Evolutionary conservation across 2,329 filamentous ascomycete species (phyloP).

Genomic region (Hymenoscyphus salicellus): DNA sequence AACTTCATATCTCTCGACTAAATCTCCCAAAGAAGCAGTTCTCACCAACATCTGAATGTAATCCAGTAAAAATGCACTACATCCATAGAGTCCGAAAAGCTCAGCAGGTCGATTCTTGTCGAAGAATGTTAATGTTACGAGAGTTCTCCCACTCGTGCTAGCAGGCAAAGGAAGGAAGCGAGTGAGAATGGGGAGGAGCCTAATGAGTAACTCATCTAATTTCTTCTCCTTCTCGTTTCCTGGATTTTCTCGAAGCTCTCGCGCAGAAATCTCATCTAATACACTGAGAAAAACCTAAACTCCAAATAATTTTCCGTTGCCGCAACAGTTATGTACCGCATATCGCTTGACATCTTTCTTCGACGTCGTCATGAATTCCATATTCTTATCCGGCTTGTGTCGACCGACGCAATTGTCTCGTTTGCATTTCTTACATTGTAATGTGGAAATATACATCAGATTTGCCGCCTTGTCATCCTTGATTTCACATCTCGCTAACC

Average conservation of each 20-base stretch:
- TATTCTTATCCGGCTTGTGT: background rate
- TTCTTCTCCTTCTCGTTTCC: background rate
- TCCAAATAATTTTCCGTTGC: background rate
- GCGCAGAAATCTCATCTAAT: background rate
- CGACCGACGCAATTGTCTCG: background rate
- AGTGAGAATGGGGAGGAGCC: background rate
- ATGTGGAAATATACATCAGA: background rate
- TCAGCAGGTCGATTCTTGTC: background rate
- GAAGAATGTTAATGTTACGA: background rate
- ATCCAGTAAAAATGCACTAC: background rate
- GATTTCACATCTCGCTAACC: too few species aligned
- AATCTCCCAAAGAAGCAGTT: background rate
- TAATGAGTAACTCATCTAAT: background rate
- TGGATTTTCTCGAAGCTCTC: background rate
- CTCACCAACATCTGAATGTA: background rate
- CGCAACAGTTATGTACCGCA: background rate
- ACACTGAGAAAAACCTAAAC: background rate
- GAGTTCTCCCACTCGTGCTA: background rate
- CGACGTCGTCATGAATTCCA: background rate
- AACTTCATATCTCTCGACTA: background rate
- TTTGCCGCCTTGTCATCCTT: background rate
- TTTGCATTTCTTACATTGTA: background rate
- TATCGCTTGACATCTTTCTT: background rate
- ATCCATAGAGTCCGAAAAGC: background rate
- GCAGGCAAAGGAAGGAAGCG: background rate